These are phyloP conservation scores for Fusarium pseudocircinatum DNA, from an alignment of 2,329 filamentous ascomycete species.

Conservation along the genomic window DNA sequence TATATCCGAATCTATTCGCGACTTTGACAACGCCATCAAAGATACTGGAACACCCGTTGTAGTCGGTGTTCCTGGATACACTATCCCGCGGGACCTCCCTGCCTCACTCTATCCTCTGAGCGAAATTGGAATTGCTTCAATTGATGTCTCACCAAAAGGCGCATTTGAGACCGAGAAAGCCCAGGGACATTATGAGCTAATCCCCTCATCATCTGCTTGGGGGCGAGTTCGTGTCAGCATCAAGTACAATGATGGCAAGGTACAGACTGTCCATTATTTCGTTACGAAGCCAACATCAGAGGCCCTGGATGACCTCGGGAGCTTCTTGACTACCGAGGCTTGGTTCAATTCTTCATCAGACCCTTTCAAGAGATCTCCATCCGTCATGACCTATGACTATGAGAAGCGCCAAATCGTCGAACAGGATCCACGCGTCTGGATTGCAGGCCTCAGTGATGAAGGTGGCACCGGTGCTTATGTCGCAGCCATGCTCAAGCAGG, in stretches of 20 bases:
- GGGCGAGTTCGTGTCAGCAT: slow-evolving; percentile 61
- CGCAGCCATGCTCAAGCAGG: slow-evolving; percentile 64
- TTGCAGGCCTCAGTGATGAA: slow-evolving; percentile 69
- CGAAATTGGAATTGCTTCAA: slow-evolving; percentile 50
- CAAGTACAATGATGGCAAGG: slow-evolving; percentile 56
- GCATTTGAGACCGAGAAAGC: slow-evolving; percentile 46
- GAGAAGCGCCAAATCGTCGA: slow-evolving; percentile 54
- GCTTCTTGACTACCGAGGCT: slow-evolving; percentile 63
- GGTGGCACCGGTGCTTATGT: slow-evolving; percentile 66
- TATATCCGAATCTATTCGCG: slow-evolving; percentile 55
- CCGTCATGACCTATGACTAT: slow-evolving; percentile 66
- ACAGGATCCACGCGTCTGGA: slow-evolving; percentile 64
- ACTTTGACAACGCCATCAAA: slow-evolving; percentile 58
- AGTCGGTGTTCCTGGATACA: slow-evolving; percentile 64
- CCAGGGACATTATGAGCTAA: slow-evolving; percentile 47
- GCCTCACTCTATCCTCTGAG: slow-evolving; percentile 58
- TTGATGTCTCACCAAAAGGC: slow-evolving; percentile 51
- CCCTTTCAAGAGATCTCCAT: slow-evolving; percentile 63
- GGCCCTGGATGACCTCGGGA: slow-evolving; percentile 57
- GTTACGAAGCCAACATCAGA: slow-evolving; percentile 59
- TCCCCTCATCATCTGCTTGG: slow-evolving; percentile 55
- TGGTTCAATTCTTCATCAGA: slow-evolving; percentile 63
- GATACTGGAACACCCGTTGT: slow-evolving; percentile 58
- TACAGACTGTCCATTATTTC: slow-evolving; percentile 66
- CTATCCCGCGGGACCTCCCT: slow-evolving; percentile 58